These are phyloP conservation scores for Lactarius akahatsu DNA, from an alignment of 768 basidiomycete genomes.

Conservation along the genomic window DNA sequence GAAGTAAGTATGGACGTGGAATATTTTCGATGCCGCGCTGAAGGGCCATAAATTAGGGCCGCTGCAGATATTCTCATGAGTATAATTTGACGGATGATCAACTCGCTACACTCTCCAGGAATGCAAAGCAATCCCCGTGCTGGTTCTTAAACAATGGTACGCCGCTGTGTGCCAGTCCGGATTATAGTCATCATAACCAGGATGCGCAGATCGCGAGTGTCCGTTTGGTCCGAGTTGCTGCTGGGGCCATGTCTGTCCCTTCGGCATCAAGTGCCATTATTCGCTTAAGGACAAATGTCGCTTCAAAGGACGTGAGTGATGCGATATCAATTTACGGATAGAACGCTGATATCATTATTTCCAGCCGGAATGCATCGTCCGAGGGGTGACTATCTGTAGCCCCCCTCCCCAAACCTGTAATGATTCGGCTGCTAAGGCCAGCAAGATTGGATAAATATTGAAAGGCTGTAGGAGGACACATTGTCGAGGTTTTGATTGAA, in stretches of 20 bases:
- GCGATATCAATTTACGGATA: neutral
- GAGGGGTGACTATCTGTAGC: conserved; percentile 9
- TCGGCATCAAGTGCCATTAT: conserved; percentile 56
- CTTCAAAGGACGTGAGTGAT: conserved; percentile 69
- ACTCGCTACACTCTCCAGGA: conserved; percentile 63
- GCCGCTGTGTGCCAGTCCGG: conserved; percentile 17
- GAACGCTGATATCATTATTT: conserved; percentile 4
- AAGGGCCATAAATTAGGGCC: conserved; percentile 31
- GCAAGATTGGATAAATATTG: conserved; percentile 8
- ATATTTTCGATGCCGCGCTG: neutral
- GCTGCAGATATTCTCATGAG: conserved; percentile 84
- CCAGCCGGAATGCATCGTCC: conserved; percentile 45
- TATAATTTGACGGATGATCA: conserved; percentile 72
- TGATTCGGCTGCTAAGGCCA: conserved; percentile 2
- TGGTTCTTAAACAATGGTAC: conserved; percentile 79
- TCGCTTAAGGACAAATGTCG: conserved; percentile 80
- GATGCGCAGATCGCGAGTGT: conserved; percentile 57
- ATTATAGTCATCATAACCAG: neutral
- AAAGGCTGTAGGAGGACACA: neutral
- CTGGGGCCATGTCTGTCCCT: conserved; percentile 83
- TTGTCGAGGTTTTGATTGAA: conserved; percentile 7
- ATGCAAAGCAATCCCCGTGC: conserved; percentile 84
- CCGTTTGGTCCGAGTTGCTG: conserved; percentile 76
- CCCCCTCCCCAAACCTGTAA: neutral
- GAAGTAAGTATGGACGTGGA: conserved; percentile 39